Conservation (phyloP, 805 yeast genomes). For the Zygotorulaspora chibaensis region DNA sequence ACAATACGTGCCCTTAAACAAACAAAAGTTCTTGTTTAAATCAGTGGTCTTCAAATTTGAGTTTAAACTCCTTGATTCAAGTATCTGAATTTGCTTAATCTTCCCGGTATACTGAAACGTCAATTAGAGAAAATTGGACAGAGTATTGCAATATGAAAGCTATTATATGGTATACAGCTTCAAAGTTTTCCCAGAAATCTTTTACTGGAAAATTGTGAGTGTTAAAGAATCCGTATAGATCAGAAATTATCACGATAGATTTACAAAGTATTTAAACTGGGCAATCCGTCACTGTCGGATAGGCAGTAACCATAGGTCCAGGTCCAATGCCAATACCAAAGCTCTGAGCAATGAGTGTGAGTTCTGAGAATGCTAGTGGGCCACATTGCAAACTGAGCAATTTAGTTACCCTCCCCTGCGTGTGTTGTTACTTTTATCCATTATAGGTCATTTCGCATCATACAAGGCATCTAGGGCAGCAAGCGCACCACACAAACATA, state of each 20-base stretch:
- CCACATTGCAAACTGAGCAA: conserved; percentile 1
- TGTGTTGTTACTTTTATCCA: conserved; percentile 6
- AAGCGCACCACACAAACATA: too few species aligned
- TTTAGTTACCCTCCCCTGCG: conserved; percentile 6
- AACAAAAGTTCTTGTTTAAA: too few species aligned
- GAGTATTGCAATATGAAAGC: background rate
- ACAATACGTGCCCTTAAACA: too few species aligned
- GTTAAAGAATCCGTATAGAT: background rate
- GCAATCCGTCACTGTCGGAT: background rate
- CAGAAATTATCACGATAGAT: background rate
- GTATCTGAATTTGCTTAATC: too few species aligned
- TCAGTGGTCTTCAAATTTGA: too few species aligned
- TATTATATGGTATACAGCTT: background rate
- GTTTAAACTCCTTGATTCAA: too few species aligned
- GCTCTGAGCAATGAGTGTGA: background rate
- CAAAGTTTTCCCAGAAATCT: background rate
- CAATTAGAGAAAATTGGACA: too few species aligned
- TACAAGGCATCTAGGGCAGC: too few species aligned
- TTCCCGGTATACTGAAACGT: too few species aligned
- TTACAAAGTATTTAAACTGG: background rate
- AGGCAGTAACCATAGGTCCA: background rate
- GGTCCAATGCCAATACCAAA: background rate
- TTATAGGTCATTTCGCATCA: background rate
- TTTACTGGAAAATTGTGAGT: background rate
- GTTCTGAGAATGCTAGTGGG: background rate